A percentile compares a stretch with the other conserved stretches of the same genome.
Conservation (phyloP, 768 basidiomycete genomes). For the Peribolospora kevripleyi region DNA sequence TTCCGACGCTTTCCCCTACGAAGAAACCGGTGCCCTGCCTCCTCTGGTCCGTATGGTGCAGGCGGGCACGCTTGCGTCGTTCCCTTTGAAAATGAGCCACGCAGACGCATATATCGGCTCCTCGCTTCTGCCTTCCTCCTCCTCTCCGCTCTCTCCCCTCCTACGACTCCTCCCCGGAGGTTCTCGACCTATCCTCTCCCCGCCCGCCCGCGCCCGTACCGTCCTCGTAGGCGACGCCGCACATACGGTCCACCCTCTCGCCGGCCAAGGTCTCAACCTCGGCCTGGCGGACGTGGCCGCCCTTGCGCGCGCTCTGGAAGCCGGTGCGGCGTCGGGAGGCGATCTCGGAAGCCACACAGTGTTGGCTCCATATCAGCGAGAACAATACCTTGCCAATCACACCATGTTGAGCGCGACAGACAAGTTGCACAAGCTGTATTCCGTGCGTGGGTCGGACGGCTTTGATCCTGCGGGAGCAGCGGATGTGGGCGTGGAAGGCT, state of each 20-base stretch:
- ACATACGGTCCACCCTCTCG: slow-evolving; percentile 80
- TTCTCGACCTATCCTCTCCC: too few relatives aligned
- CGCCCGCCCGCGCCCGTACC: slow-evolving; percentile 34
- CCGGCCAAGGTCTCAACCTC: slow-evolving; percentile 84
- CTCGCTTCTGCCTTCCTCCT: neutral
- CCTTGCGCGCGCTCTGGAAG: slow-evolving; percentile 39
- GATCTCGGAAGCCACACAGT: slow-evolving; percentile 48
- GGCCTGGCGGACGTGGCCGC: slow-evolving; percentile 68
- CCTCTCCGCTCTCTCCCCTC: too few relatives aligned
- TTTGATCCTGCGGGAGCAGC: too few relatives aligned
- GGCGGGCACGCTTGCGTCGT: slow-evolving; percentile 51
- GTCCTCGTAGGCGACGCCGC: slow-evolving; percentile 89
- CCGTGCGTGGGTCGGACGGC: slow-evolving; percentile 24
- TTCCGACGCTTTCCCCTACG: slow-evolving; percentile 2
- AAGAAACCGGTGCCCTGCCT: slow-evolving; percentile 39
- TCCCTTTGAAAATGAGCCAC: slow-evolving; percentile 69
- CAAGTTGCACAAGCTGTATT: slow-evolving; percentile 69
- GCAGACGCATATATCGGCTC: slow-evolving; percentile 58
- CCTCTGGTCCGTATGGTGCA: slow-evolving; percentile 51
- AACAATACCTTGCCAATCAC: slow-evolving; percentile 70
- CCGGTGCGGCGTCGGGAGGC: slow-evolving; percentile 35
- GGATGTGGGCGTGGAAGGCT: neutral
- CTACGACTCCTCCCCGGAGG: too few relatives aligned
- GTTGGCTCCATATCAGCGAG: slow-evolving; percentile 48
- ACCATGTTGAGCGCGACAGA: slow-evolving; percentile 59